Evolutionary conservation across 2,329 filamentous ascomycete genomes (phyloP).

Genomic region (Penicillium sp.): DNA sequence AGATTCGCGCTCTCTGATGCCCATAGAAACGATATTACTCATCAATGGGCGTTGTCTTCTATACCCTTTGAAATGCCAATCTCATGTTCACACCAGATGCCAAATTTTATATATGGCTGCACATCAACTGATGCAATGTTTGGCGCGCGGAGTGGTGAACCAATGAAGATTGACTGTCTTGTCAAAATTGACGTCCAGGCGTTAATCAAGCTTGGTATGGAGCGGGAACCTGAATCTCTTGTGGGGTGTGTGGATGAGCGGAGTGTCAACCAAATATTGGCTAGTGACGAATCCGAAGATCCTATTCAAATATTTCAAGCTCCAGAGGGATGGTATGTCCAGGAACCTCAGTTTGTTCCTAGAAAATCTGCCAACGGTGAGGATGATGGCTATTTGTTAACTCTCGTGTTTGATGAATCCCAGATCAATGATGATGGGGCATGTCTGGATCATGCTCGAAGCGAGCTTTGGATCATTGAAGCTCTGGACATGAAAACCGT

Average conservation of each 20-base stretch:
- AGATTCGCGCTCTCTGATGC: too few species aligned
- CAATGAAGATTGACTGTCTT: not conserved
- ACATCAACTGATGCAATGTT: not conserved
- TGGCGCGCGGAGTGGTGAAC: not conserved
- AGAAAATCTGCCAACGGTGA: not conserved
- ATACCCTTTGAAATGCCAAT: not conserved
- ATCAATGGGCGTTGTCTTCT: not conserved
- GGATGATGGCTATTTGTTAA: not conserved
- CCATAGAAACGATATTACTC: not conserved
- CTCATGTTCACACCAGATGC: not conserved
- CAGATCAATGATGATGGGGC: not conserved
- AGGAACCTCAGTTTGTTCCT: not conserved
- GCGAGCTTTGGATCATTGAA: constrained; percentile 2
- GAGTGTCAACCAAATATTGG: not conserved
- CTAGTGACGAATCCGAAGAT: not conserved
- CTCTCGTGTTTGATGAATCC: not conserved
- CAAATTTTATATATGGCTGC: not conserved
- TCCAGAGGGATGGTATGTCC: constrained; percentile 1
- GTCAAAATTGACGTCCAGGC: not conserved
- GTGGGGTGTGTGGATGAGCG: not conserved
- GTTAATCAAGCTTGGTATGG: not conserved
- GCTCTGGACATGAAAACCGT: not conserved
- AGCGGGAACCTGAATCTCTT: not conserved
- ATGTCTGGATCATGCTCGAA: not conserved
- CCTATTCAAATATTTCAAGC: not conserved